phyloP scores from a whole-genome alignment of 2,329 filamentous ascomycete genomes.

The Phyllosticta citrichinensis region DNA sequence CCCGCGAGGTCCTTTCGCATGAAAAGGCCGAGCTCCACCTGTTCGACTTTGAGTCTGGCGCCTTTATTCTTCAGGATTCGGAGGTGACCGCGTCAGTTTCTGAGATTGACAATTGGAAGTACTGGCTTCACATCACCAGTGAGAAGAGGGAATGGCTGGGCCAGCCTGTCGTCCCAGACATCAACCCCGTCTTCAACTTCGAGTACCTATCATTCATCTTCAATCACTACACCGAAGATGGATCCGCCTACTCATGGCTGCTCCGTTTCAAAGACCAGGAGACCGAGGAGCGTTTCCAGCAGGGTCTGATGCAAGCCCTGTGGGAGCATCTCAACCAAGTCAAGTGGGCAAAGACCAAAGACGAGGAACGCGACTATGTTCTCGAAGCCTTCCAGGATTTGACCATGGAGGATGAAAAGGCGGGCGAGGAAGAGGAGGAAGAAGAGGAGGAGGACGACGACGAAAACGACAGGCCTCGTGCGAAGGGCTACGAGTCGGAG shows the following conservation, averaged over 20 bases:
- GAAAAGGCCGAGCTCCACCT: slow-evolving; percentile 81
- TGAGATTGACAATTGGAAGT: slow-evolving; percentile 84
- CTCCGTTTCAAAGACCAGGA: slow-evolving; percentile 80
- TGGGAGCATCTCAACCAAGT: slow-evolving; percentile 94
- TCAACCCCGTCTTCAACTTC: slow-evolving; percentile 98
- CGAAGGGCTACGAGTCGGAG: slow-evolving; percentile 64
- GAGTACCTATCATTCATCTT: slow-evolving; percentile 99
- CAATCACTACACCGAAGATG: slow-evolving; percentile 86
- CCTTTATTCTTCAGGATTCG: slow-evolving; percentile 72
- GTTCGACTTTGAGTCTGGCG: slow-evolving; percentile 79
- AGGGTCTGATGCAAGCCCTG: slow-evolving; percentile 86
- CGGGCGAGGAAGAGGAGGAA: slow-evolving; percentile 44
- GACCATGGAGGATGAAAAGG: slow-evolving; percentile 70
- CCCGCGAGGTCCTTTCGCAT: slow-evolving; percentile 61
- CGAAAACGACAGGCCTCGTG: slow-evolving; percentile 55
- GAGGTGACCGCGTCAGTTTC: slow-evolving; percentile 69
- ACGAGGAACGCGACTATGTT: slow-evolving; percentile 87
- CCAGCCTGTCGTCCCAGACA: slow-evolving; percentile 74
- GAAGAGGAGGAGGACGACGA: slow-evolving; percentile 46
- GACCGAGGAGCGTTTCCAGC: slow-evolving; percentile 76
- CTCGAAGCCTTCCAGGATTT: slow-evolving; percentile 92
- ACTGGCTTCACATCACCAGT: slow-evolving; percentile 82
- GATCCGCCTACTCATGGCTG: slow-evolving; percentile 90
- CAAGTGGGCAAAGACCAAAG: slow-evolving; percentile 90
- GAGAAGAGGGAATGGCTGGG: slow-evolving; percentile 75